Conservation (phyloP, 495 filamentous ascomycete genomes). For the Baudoinia panamericana region DNA sequence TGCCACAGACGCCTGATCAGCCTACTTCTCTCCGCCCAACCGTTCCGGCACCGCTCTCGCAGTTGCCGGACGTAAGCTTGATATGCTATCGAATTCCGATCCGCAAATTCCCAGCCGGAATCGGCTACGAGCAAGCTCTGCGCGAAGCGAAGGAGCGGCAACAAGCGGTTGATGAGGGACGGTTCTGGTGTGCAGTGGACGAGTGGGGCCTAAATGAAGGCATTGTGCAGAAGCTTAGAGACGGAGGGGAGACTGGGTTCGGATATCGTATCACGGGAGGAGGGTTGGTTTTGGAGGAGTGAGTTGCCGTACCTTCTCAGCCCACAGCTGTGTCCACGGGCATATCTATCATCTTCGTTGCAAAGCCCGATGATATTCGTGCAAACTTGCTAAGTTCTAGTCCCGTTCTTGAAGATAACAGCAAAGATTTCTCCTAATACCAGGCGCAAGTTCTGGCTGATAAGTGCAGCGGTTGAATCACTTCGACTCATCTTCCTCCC, state of each 20-base stretch:
- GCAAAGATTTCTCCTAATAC: too few species aligned
- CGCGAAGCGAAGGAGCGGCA: constrained; percentile 37
- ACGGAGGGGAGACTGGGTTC: constrained; percentile 5
- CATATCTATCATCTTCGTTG: too few species aligned
- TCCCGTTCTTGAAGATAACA: too few species aligned
- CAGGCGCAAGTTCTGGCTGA: neutral
- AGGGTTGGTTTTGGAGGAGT: neutral
- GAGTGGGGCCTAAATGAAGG: constrained; percentile 15
- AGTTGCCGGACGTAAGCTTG: constrained; percentile 35
- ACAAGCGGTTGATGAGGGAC: constrained; percentile 29
- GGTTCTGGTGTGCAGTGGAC: constrained; percentile 19
- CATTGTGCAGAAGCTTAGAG: constrained; percentile 4
- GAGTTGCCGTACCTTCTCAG: too few species aligned
- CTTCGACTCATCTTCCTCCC: constrained; percentile 2
- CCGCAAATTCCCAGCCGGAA: constrained; percentile 39
- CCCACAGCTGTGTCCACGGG: too few species aligned
- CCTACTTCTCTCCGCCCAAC: constrained; percentile 22
- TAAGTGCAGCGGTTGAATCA: too few species aligned
- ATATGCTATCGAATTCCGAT: constrained; percentile 36
- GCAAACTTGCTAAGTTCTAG: too few species aligned
- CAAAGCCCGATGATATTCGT: too few species aligned
- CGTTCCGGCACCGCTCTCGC: constrained; percentile 30
- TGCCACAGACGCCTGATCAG: constrained; percentile 6
- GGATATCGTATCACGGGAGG: constrained; percentile 5
- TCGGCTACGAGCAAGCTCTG: constrained; percentile 44